phyloP scores from a whole-genome alignment of 148 eudicot species.

The Diospyros lotus region DNA sequence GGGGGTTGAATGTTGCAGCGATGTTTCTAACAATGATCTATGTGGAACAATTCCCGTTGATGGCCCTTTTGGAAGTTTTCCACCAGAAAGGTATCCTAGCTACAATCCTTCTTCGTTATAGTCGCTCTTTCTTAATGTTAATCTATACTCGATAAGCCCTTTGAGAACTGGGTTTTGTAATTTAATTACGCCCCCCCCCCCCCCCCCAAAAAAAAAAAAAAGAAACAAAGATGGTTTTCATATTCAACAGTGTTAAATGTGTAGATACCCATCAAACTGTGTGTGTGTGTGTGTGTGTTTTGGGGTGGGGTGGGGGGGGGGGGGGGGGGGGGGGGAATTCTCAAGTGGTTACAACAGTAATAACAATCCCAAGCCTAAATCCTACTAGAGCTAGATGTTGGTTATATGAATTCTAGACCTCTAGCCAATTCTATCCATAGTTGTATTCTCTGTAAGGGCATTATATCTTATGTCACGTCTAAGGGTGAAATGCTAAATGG shows the following conservation, averaged over 20 bases:
- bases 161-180: no score
- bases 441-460: no score
- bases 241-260: neutral
- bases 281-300: no score
- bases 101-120: neutral
- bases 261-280: neutral
- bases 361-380: no score
- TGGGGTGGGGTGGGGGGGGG: neutral
- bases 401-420: no score
- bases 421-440: no score
- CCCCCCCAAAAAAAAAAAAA: no score
- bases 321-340: neutral
- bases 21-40: conserved; percentile 45
- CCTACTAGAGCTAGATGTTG: no score
- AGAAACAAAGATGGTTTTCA: neutral
- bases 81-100: conserved; percentile 38
- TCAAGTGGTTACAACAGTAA: no score
- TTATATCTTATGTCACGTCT: no score
- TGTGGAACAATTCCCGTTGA: conserved; percentile 61
- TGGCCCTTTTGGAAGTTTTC: conserved; percentile 43
- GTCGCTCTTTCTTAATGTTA: neutral
- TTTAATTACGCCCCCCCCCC: no score
- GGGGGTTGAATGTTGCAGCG: conserved; percentile 29
- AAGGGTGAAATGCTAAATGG: no score
- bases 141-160: neutral